Evolutionary conservation across 1,284 basidiomycete species (phyloP).

Genomic region (Marasmius fiardii): DNA sequence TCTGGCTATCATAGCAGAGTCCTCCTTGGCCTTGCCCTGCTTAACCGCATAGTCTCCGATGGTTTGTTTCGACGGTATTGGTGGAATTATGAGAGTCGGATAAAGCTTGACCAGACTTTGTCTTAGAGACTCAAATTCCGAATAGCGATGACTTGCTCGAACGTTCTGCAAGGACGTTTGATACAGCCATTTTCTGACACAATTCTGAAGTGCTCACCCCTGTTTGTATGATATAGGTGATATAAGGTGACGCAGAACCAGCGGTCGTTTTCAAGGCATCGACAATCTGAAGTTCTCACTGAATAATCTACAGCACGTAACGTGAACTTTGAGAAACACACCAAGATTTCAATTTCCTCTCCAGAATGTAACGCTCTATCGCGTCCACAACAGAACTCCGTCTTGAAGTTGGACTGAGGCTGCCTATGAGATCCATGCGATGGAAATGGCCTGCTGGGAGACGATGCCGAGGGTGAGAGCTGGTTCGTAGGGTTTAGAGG

Average conservation of each 20-base stretch:
- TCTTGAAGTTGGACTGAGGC: conserved; percentile 53
- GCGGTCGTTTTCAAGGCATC: conserved; percentile 95
- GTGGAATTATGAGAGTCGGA: conserved; percentile 95
- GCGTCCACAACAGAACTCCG: conserved; percentile 69
- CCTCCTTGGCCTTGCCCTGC: conserved; percentile 96
- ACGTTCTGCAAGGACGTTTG: conserved; percentile 49
- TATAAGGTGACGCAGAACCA: conserved; percentile 85
- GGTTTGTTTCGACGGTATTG: conserved; percentile 96
- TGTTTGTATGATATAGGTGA: conserved; percentile 90
- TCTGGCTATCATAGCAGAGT: conserved; percentile 87
- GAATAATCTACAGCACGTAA: background rate
- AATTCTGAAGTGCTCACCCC: conserved; percentile 60
- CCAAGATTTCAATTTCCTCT: conserved; percentile 76
- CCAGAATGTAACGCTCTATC: conserved; percentile 77
- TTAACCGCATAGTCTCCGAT: conserved; percentile 97
- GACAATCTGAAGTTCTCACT: conserved; percentile 57
- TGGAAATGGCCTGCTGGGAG: conserved; percentile 44
- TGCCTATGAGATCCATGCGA: conserved; percentile 53
- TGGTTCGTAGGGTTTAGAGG: conserved; percentile 36
- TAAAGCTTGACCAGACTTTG: conserved; percentile 84
- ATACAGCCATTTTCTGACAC: background rate
- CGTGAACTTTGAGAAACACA: conserved; percentile 33
- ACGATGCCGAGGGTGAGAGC: conserved; percentile 38
- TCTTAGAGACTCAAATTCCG: conserved; percentile 94
- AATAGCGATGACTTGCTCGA: conserved; percentile 91